Base-by-base conservation (phyloP, 768 basidiomycete genomes). In the Dendrothele bispora region DNA sequence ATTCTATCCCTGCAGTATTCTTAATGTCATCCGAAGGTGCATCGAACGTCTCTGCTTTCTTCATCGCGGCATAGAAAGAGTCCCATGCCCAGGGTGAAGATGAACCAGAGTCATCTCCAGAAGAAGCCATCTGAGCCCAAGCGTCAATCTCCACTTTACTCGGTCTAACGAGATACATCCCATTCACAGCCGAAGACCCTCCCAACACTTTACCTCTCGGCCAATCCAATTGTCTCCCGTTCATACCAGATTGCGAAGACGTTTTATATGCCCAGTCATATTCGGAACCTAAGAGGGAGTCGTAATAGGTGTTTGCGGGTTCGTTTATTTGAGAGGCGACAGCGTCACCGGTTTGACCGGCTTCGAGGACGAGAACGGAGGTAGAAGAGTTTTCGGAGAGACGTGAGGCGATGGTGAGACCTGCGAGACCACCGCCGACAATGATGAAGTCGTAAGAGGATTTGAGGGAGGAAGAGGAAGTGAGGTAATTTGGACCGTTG, bases 151-250 rank as follows among this genome's bases (percentile, higher is more conserved):
- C 80, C 39, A 67, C 49, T 44, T 64, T 55, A 29, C 71, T 69
- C 5, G 78, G 77, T 15, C 76, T 71, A 26, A 80, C 73, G 55
- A 75, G 68, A 64, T 80, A 83, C 67, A 83, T 68, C 22, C 79
- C 82, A 64, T 86, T 86, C 57, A 83, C 72, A 5, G 82, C 82
- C 27, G 80, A 73, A 2, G 75, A 79, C 5, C 82, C 83, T 47
- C 82, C 83, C 29, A 84, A 70, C 40, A 82, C 78, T 61, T 80
- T 83, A 26, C 84, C 83, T 5, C 75, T 64, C 1, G 82, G 76
- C 80, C 80, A 83, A 5, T 63, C 39, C n/a, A 79, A 51, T 12
- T 44, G 53, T 17, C 75, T 68, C 54, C 73, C 70, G 49, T 60
- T 63, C 10, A 72, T 61, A 39, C 70, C 61, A 1, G 66, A 44